Percentiles rank a stretch among this genome's conserved stretches.
Evolutionary conservation across 345 rosid species (phyloP).

Genomic region (Trapa incisa): DNA sequence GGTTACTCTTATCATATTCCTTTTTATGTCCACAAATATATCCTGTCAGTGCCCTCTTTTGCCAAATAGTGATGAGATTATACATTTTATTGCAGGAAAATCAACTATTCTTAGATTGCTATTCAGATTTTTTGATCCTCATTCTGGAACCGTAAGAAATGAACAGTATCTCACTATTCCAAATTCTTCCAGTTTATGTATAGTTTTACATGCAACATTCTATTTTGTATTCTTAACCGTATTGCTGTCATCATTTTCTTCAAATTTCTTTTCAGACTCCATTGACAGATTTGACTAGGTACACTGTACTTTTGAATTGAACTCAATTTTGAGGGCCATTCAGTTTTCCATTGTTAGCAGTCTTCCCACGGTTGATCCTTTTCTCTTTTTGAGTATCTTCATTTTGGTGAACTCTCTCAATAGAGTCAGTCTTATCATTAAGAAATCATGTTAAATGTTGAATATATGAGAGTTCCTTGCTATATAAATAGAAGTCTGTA

Average conservation of each 20-base stretch:
- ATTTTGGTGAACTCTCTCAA: too few relatives aligned
- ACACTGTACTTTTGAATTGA: too few relatives aligned
- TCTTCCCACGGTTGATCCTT: not conserved
- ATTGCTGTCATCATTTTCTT: not conserved
- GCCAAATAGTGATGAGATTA: conserved; percentile 10
- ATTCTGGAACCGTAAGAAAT: conserved; percentile 70
- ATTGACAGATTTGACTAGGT: too few relatives aligned
- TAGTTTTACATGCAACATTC: not conserved
- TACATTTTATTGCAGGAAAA: conserved; percentile 53
- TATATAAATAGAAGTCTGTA: too few relatives aligned
- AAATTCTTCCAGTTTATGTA: not conserved
- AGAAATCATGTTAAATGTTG: too few relatives aligned
- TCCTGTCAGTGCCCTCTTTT: not conserved
- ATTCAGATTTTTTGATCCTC: conserved; percentile 72
- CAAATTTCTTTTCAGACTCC: too few relatives aligned
- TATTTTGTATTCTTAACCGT: not conserved
- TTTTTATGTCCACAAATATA: not conserved
- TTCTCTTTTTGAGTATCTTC: not conserved
- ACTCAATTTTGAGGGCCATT: too few relatives aligned
- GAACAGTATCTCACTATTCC: conserved; percentile 3
- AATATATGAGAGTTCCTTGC: too few relatives aligned
- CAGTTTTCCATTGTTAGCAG: not conserved
- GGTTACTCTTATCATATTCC: not conserved
- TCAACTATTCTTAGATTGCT: conserved; percentile 91
- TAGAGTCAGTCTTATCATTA: too few relatives aligned